Evolutionary conservation across 306 rosid species (phyloP), one percentile per base, ranked within the genome.

Genomic region (Ziziphus jujuba): DNA sequence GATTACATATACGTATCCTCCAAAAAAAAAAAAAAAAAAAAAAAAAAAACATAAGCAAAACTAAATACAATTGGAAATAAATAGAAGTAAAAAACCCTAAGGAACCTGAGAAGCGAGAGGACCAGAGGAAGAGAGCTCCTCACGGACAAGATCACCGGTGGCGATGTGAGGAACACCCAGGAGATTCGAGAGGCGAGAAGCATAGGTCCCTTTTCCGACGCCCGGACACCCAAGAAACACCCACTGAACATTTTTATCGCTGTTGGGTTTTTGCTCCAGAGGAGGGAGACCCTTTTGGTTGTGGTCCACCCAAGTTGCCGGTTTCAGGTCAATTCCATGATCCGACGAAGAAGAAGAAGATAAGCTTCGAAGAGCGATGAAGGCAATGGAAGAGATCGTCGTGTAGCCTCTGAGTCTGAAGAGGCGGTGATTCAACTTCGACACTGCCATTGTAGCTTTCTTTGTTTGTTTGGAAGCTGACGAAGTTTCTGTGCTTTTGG

Each of bases 101-200:
- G 54, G 16, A 63, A 77, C 86, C 83, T 78, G 77, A 52, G 73
- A 51, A 51, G 82, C 73, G 5, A 77, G 77, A 19, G 83, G 83
- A 6, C 86, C 86, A 15, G 78, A 45, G 49, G 86, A 78, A 8
- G 81, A 19, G 44, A 82, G 86, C 83, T 82, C 86, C 51, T 82
- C 83, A 52, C 86, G 86, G 63, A 82, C 81, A 61, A 82, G 86
- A 75, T 82, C 83, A 45, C 86, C 83, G 35, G 86, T 82, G 71
- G 86, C 81, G 62, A 82, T 82, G 53, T 82, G 86, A 50, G 83
- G 86, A 50, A 78, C 86, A 51, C 83, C 86, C 19, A 82, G 78
- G 43, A 82, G 71, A 47, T 24, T 54, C 5, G 81, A 82, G 5
- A 82, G 83, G 5, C 80, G 77, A 16, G 86, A 82, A 16, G 86